Percentiles rank a stretch among this genome's conserved stretches.
These are phyloP conservation scores for Lactarius hengduanensis DNA, from an alignment of 768 basidiomycete genomes.

Conservation along the genomic window DNA sequence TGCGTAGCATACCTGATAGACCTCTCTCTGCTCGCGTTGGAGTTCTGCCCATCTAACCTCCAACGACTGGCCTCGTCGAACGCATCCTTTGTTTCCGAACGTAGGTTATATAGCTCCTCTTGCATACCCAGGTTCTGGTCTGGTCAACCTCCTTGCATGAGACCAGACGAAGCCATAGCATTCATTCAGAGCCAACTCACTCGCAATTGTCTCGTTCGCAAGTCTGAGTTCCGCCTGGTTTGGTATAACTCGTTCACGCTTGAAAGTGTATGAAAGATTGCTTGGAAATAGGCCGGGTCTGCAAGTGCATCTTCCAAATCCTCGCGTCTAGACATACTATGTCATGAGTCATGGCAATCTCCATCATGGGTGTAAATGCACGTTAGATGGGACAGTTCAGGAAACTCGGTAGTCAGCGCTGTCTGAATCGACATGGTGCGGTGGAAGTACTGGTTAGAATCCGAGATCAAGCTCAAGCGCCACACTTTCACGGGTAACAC, in stretches of 20 bases:
- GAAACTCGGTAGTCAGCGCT: slow-evolving; percentile 53
- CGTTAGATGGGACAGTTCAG: slow-evolving; percentile 73
- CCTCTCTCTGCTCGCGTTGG: slow-evolving; percentile 83
- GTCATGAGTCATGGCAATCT: not conserved
- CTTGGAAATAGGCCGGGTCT: slow-evolving; percentile 83
- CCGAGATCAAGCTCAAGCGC: not conserved
- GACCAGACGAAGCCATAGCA: slow-evolving; percentile 19
- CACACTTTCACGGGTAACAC: not conserved
- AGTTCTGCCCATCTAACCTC: slow-evolving; percentile 84
- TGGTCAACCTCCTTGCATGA: slow-evolving; percentile 34
- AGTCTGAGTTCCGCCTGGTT: slow-evolving; percentile 74
- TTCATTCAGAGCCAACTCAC: slow-evolving; percentile 46
- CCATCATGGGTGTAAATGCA: slow-evolving; percentile 33
- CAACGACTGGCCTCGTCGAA: slow-evolving; percentile 81
- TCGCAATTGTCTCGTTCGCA: slow-evolving; percentile 84
- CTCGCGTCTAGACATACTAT: slow-evolving; percentile 56
- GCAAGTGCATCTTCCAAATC: slow-evolving; percentile 87
- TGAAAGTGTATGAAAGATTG: slow-evolving; percentile 76
- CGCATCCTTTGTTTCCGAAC: slow-evolving; percentile 80
- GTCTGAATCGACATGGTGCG: slow-evolving; percentile 29
- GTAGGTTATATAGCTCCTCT: slow-evolving; percentile 68
- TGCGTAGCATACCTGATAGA: slow-evolving; percentile 67
- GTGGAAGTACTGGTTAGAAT: not conserved
- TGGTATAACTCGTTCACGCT: slow-evolving; percentile 73
- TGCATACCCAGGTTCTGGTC: slow-evolving; percentile 76